These are phyloP conservation scores for Hanseniaspora vineae DNA, from an alignment of 805 yeast genomes.

Conservation along the genomic window DNA sequence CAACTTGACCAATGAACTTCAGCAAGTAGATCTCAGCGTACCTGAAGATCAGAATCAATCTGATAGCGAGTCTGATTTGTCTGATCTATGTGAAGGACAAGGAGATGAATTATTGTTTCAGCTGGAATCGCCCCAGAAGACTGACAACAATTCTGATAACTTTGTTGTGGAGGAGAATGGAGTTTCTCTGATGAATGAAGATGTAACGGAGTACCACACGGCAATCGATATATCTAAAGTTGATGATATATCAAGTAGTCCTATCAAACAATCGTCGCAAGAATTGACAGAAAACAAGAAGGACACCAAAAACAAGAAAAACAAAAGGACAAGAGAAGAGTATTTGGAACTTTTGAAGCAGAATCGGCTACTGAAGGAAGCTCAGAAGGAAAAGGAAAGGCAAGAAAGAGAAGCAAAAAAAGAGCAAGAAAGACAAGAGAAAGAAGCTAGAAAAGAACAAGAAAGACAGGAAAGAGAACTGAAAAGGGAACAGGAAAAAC, in stretches of 20 bases:
- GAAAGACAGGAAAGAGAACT: constrained; percentile 15
- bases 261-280: constrained; percentile 7
- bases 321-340: constrained; percentile 12
- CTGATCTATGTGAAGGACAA: no score
- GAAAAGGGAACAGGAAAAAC: constrained; percentile 10
- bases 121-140: no score
- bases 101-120: no score
- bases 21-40: no score
- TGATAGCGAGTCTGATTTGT: no score
- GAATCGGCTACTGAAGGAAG: constrained; percentile 10
- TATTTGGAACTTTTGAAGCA: constrained; percentile 8
- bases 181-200: no score
- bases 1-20: no score
- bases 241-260: neutral
- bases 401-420: constrained; percentile 15
- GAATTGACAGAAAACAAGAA: constrained; percentile 10
- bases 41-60: no score
- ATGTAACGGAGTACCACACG: no score
- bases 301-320: constrained; percentile 11
- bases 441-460: constrained; percentile 6
- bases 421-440: constrained; percentile 9
- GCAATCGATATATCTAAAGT: neutral
- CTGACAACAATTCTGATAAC: no score
- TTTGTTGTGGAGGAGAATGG: no score
- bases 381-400: constrained; percentile 11